Base-by-base conservation (phyloP, 352 stramenopile species). In the Aphanomyces stellatus region DNA sequence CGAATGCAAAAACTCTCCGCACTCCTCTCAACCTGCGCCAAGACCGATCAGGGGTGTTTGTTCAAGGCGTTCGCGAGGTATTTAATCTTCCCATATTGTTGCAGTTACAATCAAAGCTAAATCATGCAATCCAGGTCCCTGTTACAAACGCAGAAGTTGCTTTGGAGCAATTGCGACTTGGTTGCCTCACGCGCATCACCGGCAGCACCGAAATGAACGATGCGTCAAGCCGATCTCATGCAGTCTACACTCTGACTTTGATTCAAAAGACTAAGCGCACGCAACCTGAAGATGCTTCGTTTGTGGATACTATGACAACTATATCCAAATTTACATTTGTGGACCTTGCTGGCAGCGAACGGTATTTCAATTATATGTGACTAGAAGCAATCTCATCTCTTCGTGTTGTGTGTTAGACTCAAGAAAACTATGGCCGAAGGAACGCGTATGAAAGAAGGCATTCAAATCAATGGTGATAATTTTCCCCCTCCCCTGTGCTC, bases 171-270 rank as follows among this genome's bases (percentile, higher is more conserved):
- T 91, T 95, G 79, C 73, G 76, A 15, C n/a, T 76, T 33, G 87
- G 87, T 27, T 89, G 82, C 5, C 33, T 93, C 35, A 82, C 77
- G 31, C 77, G 87, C 33, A 88, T 92, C 41, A 95, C 87, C 5
- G 87, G 79, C 17, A 90, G 78, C n/a, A 95, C 87, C 0, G 79
- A 90, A 41, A 95, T 95, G 87, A 95, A 95, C 67, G 85, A 93
- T 37, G 81, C 79, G 13, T 95, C 87, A 0, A 95, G 87, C 80
- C 87, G 87, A 11, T 95, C 87, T 0, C 87, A 95, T 42, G 87
- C 87, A 2, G 82, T 95, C 4, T 95, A 91, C 65, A 93, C 85
- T 0, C 75, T 95, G n/a, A 95, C 91, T 65, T 79, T 95, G 37
- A 74, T 93, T 17, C 85, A 64, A 40, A n/a, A 63, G 55, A 49